Conservation (phyloP, 1,284 basidiomycete species). For the Cutaneotrichosporon sp. region DNA sequence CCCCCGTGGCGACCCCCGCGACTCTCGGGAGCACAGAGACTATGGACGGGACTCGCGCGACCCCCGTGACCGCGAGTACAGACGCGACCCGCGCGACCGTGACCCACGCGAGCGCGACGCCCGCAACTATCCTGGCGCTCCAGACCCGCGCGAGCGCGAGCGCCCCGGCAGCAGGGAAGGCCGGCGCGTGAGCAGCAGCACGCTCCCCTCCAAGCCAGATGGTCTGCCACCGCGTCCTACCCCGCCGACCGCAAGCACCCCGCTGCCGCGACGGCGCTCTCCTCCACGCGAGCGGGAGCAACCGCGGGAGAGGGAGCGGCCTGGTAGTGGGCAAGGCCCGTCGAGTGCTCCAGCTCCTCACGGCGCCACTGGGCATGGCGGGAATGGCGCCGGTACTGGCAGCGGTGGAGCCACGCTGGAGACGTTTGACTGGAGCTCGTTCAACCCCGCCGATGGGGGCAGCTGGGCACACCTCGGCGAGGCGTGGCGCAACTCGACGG, state of each 20-base stretch:
- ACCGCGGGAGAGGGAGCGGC: not conserved
- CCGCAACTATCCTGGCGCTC: not conserved
- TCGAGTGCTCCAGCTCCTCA: not conserved
- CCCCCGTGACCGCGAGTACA: not conserved
- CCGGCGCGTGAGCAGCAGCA: too few relatives aligned
- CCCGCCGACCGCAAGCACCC: not conserved
- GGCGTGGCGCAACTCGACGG: slow-evolving; percentile 36
- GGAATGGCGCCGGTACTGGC: not conserved
- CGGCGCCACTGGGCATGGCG: too few relatives aligned
- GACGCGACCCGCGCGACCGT: not conserved
- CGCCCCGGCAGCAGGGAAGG: not conserved
- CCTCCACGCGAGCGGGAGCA: not conserved
- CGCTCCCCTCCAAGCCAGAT: slow-evolving; percentile 11
- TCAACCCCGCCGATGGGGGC: slow-evolving; percentile 34
- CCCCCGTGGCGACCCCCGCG: not conserved
- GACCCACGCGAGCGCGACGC: too few relatives aligned
- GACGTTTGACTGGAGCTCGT: slow-evolving; percentile 29
- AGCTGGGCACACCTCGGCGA: slow-evolving; percentile 31
- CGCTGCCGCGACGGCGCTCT: slow-evolving; percentile 4
- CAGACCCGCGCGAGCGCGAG: not conserved
- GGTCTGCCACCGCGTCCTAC: slow-evolving; percentile 11
- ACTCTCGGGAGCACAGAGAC: slow-evolving; percentile 1
- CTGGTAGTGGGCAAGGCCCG: not conserved
- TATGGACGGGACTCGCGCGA: not conserved
- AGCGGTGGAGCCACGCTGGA: not conserved